Evolutionary conservation across 2,329 filamentous ascomycete species (phyloP).

Genomic region (Rhynchosporium secalis): DNA sequence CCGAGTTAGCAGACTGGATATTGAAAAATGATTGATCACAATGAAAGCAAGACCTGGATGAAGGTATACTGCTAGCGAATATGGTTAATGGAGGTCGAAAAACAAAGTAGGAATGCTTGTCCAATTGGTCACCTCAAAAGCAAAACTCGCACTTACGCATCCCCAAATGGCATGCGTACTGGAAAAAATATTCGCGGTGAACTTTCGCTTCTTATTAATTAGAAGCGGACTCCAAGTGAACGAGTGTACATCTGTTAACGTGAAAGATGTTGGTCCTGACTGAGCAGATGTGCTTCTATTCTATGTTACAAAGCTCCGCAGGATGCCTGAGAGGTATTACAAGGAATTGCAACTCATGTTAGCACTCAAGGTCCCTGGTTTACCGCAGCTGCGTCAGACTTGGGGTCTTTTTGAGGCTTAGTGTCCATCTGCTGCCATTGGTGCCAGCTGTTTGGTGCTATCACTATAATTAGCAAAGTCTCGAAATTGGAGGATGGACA

Average conservation of each 20-base stretch:
- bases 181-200: background rate
- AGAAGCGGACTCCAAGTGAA: no score
- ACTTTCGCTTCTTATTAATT: background rate
- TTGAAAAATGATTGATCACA: background rate
- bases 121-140: background rate
- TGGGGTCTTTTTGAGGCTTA: constrained; percentile 26
- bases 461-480: background rate
- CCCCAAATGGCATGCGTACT: background rate
- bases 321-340: background rate
- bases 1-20: background rate
- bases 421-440: constrained; percentile 16
- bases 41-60: background rate
- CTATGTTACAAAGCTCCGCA: background rate
- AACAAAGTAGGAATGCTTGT: background rate
- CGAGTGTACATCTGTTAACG: no score
- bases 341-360: background rate
- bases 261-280: background rate
- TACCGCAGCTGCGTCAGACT: background rate
- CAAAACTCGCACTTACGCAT: background rate
- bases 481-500: background rate
- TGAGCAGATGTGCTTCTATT: background rate
- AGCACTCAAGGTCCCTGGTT: background rate
- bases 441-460: constrained; percentile 21
- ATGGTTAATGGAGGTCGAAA: background rate
- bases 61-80: background rate